Percentiles rank a stretch among this genome's conserved stretches.
phyloP scores from a whole-genome alignment of 768 basidiomycete species.

The Tulasnella calospora region DNA sequence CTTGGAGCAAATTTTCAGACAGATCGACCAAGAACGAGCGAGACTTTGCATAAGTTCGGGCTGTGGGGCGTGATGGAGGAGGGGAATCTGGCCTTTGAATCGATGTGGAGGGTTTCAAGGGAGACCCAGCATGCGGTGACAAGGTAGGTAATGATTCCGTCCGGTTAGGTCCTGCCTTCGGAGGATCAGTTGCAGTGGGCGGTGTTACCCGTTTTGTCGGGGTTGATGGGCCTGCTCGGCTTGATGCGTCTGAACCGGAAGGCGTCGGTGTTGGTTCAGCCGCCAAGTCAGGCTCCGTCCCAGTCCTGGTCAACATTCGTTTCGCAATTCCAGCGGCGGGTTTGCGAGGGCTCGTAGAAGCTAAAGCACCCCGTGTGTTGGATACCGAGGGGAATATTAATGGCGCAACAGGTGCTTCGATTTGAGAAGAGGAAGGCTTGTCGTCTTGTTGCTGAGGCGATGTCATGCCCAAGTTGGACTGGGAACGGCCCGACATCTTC shows the following conservation, averaged over 20 bases:
- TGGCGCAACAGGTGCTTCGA: background rate
- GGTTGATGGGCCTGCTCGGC: constrained; percentile 11
- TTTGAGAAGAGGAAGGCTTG: background rate
- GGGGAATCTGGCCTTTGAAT: constrained; percentile 14
- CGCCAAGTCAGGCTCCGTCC: constrained; percentile 44
- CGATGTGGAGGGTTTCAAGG: constrained; percentile 14
- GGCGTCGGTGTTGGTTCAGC: background rate
- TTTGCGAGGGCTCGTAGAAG: background rate
- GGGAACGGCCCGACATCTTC: background rate
- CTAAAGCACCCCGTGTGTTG: background rate
- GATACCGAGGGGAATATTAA: background rate
- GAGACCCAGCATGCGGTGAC: constrained; percentile 21
- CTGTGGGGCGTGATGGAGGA: constrained; percentile 9
- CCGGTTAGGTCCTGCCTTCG: constrained; percentile 4
- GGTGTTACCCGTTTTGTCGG: constrained; percentile 5
- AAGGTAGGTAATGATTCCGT: background rate
- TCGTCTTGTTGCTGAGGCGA: background rate
- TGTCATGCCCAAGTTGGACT: background rate
- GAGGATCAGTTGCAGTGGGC: background rate
- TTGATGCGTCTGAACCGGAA: constrained; percentile 19
- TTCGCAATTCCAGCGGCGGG: constrained; percentile 44
- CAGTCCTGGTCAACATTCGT: constrained; percentile 67
- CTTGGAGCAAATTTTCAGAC: constrained; percentile 34
- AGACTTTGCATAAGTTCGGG: constrained; percentile 23
- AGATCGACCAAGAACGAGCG: constrained; percentile 27